Conservation (phyloP, 176 grass and related monocot genomes). For the Oryza glumipatula region DNA sequence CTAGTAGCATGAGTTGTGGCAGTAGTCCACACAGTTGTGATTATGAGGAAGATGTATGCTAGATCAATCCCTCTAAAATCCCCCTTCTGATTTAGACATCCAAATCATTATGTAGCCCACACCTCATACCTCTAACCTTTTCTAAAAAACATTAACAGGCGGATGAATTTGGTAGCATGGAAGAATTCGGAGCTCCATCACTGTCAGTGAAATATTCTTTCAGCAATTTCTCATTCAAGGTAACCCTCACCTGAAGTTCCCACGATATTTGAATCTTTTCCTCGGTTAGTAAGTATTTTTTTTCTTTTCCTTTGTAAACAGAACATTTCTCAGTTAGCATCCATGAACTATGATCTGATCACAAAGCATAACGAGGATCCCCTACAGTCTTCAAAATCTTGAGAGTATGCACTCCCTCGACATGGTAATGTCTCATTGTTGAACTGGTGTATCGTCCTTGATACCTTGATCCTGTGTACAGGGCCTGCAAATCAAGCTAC, state of each 20-base stretch:
- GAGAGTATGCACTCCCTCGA: slow-evolving; percentile 25
- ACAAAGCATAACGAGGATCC: slow-evolving; percentile 69
- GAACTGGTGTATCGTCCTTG: not conserved
- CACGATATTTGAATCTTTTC: not conserved
- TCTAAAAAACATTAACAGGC: slow-evolving; percentile 51
- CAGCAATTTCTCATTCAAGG: slow-evolving; percentile 99
- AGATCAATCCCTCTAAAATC: not conserved
- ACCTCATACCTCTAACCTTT: not conserved
- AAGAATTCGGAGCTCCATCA: slow-evolving; percentile 70
- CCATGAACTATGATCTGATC: slow-evolving; percentile 94
- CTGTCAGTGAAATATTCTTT: slow-evolving; percentile 86
- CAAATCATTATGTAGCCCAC: not conserved
- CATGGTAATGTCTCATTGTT: not conserved
- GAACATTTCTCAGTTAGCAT: slow-evolving; percentile 97
- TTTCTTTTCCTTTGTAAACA: slow-evolving; percentile 31
- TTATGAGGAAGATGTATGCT: slow-evolving; percentile 84
- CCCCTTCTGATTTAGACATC: not conserved
- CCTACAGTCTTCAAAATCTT: slow-evolving; percentile 65
- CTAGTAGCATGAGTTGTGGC: slow-evolving; percentile 78
- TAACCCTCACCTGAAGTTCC: slow-evolving; percentile 21
- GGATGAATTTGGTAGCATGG: slow-evolving; percentile 92
- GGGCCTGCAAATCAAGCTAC: not conserved
- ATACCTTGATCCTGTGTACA: not conserved
- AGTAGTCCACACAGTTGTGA: slow-evolving; percentile 74
- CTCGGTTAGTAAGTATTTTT: not conserved